Conservation (phyloP, 768 basidiomycete genomes). For the Leccinum obscurum region DNA sequence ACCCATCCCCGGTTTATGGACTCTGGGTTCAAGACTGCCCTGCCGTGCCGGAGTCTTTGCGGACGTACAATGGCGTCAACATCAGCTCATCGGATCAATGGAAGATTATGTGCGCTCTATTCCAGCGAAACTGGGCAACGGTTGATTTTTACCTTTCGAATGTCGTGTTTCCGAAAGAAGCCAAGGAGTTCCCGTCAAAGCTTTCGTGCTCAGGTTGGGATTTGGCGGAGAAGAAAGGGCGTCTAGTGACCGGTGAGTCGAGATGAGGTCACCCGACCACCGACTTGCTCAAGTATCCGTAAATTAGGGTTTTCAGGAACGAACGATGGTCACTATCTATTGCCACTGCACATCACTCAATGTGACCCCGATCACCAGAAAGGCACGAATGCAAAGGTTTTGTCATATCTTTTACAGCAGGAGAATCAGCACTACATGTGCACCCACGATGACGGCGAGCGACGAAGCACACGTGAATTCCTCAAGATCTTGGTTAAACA, state of each 20-base stretch:
- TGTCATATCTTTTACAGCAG: slow-evolving; percentile 18
- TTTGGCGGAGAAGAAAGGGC: slow-evolving; percentile 39
- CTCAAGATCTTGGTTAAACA: slow-evolving; percentile 34
- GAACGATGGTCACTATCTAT: slow-evolving; percentile 44
- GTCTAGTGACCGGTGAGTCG: slow-evolving; percentile 9
- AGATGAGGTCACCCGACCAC: too few species aligned
- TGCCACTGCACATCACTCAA: slow-evolving; percentile 20
- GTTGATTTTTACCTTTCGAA: slow-evolving; percentile 48
- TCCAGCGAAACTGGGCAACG: slow-evolving; percentile 38
- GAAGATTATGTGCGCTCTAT: slow-evolving; percentile 33
- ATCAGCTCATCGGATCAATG: slow-evolving; percentile 38
- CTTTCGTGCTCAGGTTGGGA: slow-evolving; percentile 56
- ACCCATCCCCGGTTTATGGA: slow-evolving; percentile 43
- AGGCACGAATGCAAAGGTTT: slow-evolving; percentile 40
- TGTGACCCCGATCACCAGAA: slow-evolving; percentile 30
- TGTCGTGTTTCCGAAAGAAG: slow-evolving; percentile 51
- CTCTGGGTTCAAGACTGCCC: slow-evolving; percentile 34
- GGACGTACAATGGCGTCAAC: slow-evolving; percentile 43
- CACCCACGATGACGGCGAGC: slow-evolving; percentile 16
- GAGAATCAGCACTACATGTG: slow-evolving; percentile 42
- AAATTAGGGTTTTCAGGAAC: slow-evolving; percentile 49
- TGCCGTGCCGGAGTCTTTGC: slow-evolving; percentile 32
- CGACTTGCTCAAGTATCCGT: too few species aligned
- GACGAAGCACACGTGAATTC: slow-evolving; percentile 22
- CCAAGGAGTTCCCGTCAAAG: slow-evolving; percentile 48